Base-by-base conservation (phyloP, 208 protist species). In the Naegleria gruberi region DNA sequence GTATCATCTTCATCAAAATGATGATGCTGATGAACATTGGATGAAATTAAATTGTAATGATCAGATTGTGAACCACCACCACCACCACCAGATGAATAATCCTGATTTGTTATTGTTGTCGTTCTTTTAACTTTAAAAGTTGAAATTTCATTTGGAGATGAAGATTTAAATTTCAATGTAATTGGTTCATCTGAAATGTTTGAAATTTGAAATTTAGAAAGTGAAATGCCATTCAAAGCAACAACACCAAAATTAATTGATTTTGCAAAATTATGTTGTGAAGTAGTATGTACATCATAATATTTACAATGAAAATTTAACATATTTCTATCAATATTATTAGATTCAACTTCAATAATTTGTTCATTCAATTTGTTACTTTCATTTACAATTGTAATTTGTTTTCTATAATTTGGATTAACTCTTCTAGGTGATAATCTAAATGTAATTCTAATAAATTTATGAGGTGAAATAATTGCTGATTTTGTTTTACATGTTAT, bases 321-420 rank as follows among this genome's bases (percentile, higher is more conserved):
- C 84, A 88, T 88, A 30, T 88, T 88, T 42, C 17, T 55, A 42
- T 88, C 84, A 42, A 88, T 57, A 42, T 88, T 88, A 41, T 88
- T 88, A 1, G 84, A 88, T 42, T 40, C 17, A 8, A 65, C 43
- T 42, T 55, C 45, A 43, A 88, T 65, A 40, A 88, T 88, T 15
- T 88, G 46, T 26, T 65, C 43, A 42, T 88, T 88, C 5, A n/a
- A 44, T 65, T 19, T 41, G 46, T 88, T 88, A 41, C 42, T 26
- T 42, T 44, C 19, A 42, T 88, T 88, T 5, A 88, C n/a, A 41
- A 88, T 65, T 7, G 84, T 88, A 88, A 88, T 88, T 88, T 40
- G 30, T 43, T 65, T 47, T 42, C 26, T 65, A 65, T 88, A 88
- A 65, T 65, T 65, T 88, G 84, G 43, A 65, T 88, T 88, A 4